phyloP scores from a whole-genome alignment of 176 grass and related monocot species.

The Panicum miliaceum region DNA sequence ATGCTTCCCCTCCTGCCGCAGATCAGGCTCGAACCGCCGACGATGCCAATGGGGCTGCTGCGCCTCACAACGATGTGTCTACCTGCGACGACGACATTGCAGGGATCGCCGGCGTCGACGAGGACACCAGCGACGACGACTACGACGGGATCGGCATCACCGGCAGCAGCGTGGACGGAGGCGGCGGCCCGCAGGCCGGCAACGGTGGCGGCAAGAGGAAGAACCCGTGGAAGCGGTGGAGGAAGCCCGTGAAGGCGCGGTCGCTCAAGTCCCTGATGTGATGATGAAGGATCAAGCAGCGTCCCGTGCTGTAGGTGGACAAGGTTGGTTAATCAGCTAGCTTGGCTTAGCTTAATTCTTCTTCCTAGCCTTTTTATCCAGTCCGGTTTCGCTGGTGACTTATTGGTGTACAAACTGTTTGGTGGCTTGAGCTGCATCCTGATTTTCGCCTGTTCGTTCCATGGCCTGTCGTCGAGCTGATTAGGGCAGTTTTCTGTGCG shows the following conservation, averaged over 20 bases:
- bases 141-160: not conserved
- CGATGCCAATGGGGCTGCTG: not conserved
- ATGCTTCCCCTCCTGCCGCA: not conserved
- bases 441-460: not conserved
- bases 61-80: not conserved
- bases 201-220: constrained; percentile 6
- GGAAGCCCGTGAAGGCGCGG: constrained; percentile 59
- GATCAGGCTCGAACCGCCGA: not conserved
- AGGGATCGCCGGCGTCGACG: constrained; percentile 19
- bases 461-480: not conserved
- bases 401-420: not conserved
- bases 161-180: not conserved
- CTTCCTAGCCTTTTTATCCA: no score
- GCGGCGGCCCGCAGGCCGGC: not conserved
- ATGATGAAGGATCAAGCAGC: not conserved
- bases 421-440: not conserved
- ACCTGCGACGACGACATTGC: not conserved
- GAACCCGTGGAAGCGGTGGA: constrained; percentile 40
- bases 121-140: constrained; percentile 45
- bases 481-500: not conserved
- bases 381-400: not conserved
- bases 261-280: constrained; percentile 61
- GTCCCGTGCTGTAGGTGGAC: not conserved
- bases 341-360: not conserved
- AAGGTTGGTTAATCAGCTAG: not conserved